Evolutionary conservation across 106 monocot species (phyloP), one percentile per base, ranked within the genome.

Genomic region (Dendrobium officinale): DNA sequence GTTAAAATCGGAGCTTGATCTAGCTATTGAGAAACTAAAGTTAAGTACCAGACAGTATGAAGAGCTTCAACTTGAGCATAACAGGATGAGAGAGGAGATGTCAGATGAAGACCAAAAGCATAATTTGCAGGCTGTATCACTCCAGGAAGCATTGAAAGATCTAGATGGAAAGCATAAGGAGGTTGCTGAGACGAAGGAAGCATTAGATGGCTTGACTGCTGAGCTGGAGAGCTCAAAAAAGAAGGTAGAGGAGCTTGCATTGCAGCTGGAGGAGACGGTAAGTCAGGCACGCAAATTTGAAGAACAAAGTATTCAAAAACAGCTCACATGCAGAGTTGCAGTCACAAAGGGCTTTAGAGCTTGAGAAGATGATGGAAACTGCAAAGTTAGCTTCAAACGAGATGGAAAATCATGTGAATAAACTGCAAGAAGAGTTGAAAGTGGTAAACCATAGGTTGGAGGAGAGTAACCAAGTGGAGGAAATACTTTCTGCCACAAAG

Each of bases 11-110:
- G 84, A 92, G 76, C 58, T 84, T 78, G 82, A 78, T 73, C 9
- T 49, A 55, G 84, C 88, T 45, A 84, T 81, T 49, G 80, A 86
- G 58, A 83, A 86, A 56, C 43, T 91, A 26, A 84, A 88, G 19
- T 75, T 88, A 77, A 84, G 85, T 43, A 73, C 80, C 17, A 87
- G 72, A 29, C 81, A 77, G 49, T 75, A 84, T 78, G 49, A 90
- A 82, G 83, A 87, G 16, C 86, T 95, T 73, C 86, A 91, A 87
- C 72, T 77, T 79, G 92, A 92, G 19, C 67, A 81, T 77, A 87
- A 87, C 48, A 91, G 79, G 77, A 79, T 91, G 72, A 84, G 83
- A 86, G 87, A 88, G 56, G 85, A 89, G 78, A 75, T 88, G 49
- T 67, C 55, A 77, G 88, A 86, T 67, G 73, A 82, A 82, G 89